phyloP scores from a whole-genome alignment of 2,329 filamentous ascomycete genomes.

The Anthostomella pinea region DNA sequence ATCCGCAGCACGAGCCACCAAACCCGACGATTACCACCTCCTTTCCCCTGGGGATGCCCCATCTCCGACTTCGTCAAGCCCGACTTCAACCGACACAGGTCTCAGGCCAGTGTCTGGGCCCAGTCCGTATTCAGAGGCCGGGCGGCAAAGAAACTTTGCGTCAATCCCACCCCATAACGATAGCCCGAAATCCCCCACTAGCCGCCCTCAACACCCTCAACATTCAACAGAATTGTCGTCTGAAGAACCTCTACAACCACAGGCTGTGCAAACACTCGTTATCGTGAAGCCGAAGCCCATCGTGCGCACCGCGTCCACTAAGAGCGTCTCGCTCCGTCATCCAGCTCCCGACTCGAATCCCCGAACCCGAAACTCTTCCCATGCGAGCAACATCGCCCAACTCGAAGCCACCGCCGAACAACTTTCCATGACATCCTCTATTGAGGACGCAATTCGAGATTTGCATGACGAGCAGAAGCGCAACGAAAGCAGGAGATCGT shows the following conservation, averaged over 20 bases:
- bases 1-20: conserved; percentile 29
- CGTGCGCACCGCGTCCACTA: conserved; percentile 45
- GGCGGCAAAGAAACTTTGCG: conserved; percentile 13
- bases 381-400: conserved; percentile 65
- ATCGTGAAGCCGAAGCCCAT: conserved; percentile 40
- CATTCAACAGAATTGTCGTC: conserved; percentile 5
- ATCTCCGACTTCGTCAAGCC: conserved; percentile 19
- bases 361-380: conserved; percentile 60
- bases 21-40: conserved; percentile 31
- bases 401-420: conserved; percentile 74
- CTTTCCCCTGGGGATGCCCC: conserved; percentile 25
- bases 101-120: conserved; percentile 10
- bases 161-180: conserved; percentile 8
- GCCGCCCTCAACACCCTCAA: conserved; percentile 1
- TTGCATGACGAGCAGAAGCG: conserved; percentile 69
- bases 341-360: conserved; percentile 61
- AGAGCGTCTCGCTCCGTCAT: conserved; percentile 49
- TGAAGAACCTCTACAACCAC: conserved; percentile 14
- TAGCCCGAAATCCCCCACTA: conserved; percentile 12
- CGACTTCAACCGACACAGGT: conserved; percentile 10
- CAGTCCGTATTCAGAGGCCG: conserved; percentile 1
- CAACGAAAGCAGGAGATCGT: conserved; percentile 65
- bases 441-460: conserved; percentile 74
- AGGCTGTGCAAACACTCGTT: conserved; percentile 16
- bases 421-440: conserved; percentile 70